Base-by-base conservation (phyloP, 2,329 filamentous ascomycete species). In the Macrophomina tecta region DNA sequence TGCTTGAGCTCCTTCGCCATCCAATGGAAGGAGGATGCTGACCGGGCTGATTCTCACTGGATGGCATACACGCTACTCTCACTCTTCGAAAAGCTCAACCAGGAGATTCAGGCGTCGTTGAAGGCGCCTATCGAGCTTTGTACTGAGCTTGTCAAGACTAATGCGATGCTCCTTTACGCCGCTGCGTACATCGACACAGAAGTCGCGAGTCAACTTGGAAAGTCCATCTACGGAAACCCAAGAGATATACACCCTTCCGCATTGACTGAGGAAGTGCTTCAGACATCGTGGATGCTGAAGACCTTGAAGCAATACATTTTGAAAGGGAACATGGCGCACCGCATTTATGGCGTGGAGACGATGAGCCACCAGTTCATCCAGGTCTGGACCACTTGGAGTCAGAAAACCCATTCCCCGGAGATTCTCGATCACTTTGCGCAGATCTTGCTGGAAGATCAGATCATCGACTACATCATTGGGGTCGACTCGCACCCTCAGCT, bases 401-500 rank as follows among this genome's bases (percentile, higher is more conserved):
- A 82, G 8, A 73, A 72, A 45, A 70, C 73, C 11, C 52, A 68
- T 4, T 46, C 69, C 4, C 56, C 63, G 3, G 40, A 62, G 8
- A 82, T 92, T 58, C 82, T 94, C 69, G 83, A 85, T 12, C 90
- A 90, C 71, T 81, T 96, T 64, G 88, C 91, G 5, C 82, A 86
- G 30, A 90, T 91, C 70, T 82, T 98, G 40, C 83, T 90, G 16
- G 80, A 84, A 6, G 90, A 90, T 46, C 88, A 89, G 64, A 82
- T 98, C 32, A 87, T 97, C 30, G 88, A 93, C 68, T 98, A 97
- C 77, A 89, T 99, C 53, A 86, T 97, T 62, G 92, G 94, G 1
- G 89, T 94, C 14, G 93, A 93, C 66, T 97, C 94, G 38, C 95
- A 98, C 74, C 93, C 94, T 1, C 93, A 97, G 74, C 88, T 98